A percentile compares a stretch with the other conserved stretches of the same genome.
These are phyloP conservation scores for Ceratocystis alfenasii DNA, from an alignment of 2,329 filamentous ascomycete genomes.

Conservation along the genomic window DNA sequence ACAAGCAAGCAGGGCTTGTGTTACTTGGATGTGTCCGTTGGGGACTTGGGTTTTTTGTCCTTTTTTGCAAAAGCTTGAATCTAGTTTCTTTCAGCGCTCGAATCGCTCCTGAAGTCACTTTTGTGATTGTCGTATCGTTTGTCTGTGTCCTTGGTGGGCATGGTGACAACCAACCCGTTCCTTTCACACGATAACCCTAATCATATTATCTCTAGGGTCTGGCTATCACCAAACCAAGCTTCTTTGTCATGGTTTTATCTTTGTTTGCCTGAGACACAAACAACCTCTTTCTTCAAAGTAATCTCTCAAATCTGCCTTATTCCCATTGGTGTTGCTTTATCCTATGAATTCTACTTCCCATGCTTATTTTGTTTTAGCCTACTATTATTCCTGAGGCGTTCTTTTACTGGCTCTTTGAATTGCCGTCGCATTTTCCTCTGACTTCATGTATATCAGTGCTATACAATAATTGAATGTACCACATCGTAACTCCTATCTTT, in stretches of 20 bases:
- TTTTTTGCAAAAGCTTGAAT: constrained; percentile 1
- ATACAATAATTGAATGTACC: background rate
- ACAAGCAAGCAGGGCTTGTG: background rate
- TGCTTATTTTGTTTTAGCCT: background rate
- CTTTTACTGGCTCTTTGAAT: background rate
- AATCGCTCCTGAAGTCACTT: background rate
- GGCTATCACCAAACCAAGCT: background rate
- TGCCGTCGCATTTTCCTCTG: background rate
- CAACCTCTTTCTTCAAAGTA: background rate
- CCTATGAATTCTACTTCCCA: background rate
- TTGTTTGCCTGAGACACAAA: background rate
- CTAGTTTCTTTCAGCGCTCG: background rate
- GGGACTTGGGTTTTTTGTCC: background rate
- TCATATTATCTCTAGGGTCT: background rate
- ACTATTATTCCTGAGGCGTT: background rate
- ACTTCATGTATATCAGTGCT: background rate
- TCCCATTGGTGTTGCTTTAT: background rate
- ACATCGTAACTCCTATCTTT: background rate
- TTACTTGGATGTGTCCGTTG: background rate
- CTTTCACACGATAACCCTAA: background rate
- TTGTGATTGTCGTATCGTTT: background rate
- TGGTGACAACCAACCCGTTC: too few species aligned
- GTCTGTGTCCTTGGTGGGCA: background rate
- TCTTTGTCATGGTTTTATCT: background rate
- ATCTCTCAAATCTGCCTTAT: background rate